A percentile compares a stretch with the other conserved stretches of the same genome.
phyloP scores from a whole-genome alignment of 1,139 yeast genomes.

The Pichia sp. region DNA sequence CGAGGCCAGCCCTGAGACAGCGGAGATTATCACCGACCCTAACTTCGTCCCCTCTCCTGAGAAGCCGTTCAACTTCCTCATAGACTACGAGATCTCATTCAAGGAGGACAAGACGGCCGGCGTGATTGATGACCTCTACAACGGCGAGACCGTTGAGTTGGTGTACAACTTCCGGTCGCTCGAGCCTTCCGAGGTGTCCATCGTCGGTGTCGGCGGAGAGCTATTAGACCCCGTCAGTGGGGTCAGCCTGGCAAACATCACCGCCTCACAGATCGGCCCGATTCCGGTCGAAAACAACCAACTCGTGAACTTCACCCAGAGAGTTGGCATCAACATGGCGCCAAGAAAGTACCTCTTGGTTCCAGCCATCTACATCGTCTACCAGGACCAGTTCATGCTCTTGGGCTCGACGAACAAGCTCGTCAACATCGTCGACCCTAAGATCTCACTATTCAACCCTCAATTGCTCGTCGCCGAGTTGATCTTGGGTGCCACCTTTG shows the following conservation, averaged over 20 bases:
- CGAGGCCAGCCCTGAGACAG: conserved; percentile 6
- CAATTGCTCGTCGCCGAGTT: conserved; percentile 61
- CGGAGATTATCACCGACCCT: conserved; percentile 17
- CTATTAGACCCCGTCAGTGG: conserved; percentile 55
- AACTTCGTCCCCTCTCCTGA: conserved; percentile 30
- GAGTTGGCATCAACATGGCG: conserved; percentile 49
- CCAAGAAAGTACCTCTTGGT: conserved; percentile 57
- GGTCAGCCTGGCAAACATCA: conserved; percentile 53
- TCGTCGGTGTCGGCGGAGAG: conserved; percentile 74
- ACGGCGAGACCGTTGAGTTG: conserved; percentile 55
- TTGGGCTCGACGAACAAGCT: conserved; percentile 58
- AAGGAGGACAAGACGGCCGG: conserved; percentile 34
- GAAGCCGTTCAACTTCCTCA: conserved; percentile 38
- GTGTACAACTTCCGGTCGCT: conserved; percentile 52
- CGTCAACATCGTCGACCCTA: conserved; percentile 56
- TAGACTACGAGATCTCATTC: conserved; percentile 42
- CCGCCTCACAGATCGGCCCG: conserved; percentile 65
- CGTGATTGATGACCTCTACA: conserved; percentile 40
- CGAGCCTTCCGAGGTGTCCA: conserved; percentile 49
- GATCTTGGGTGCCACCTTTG: conserved; percentile 48
- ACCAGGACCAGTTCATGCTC: conserved; percentile 49
- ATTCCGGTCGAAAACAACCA: conserved; percentile 48
- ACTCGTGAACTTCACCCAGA: conserved; percentile 47
- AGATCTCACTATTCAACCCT: conserved; percentile 69
- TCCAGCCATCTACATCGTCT: conserved; percentile 56